Evolutionary conservation across 331 rosid species (phyloP), one percentile per base, ranked within the genome.

Genomic region (Pyrus hybrid): DNA sequence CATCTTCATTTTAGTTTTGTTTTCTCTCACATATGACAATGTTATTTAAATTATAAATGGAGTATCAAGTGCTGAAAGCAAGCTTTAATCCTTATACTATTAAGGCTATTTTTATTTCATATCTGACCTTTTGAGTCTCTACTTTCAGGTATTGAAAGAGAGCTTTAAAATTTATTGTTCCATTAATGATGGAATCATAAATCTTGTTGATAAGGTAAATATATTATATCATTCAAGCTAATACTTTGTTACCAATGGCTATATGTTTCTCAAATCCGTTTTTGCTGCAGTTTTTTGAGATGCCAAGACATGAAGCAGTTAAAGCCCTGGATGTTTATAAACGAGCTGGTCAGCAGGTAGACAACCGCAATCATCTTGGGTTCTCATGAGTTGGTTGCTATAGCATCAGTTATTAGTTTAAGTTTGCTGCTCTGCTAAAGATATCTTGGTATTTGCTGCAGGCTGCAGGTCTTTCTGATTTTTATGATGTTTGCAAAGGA

Each of bases 321-420:
- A 92, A 73, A 81, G 97, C 99, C 77, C 93, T 95, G 41, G 98
- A 95, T 65, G 90, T 94, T 80, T 95, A 95, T 79, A 95, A 87
- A 79, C 91, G 96, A 72, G 99, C 99, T 80, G 99, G 99, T 49
- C 99, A 95, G 87, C 99, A 95, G 99, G 99, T 95, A 80, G 68
- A 71, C 35, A 62, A 70, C 17, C 37, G 16, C 45, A 53, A 29
- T 9, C 45, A 9, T 37, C 1, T 37, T 37, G 13, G 45, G 45
- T 37, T 37, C 45, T 37, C 45, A 9, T 37, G 45, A 37, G 45
- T 37, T 37, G 4, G 8, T 3, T 37, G 45, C 53, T 56, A 21
- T 20, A 23, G 21, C 60, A 61, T 25, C 43, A 25, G 25, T 7
- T 63, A 37, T 25, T 57, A 29, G 21, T 78, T 71, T 68, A 51